Evolutionary conservation across 164 flowering plant genomes (phyloP).

Genomic region (Macadamia integrifolia): DNA sequence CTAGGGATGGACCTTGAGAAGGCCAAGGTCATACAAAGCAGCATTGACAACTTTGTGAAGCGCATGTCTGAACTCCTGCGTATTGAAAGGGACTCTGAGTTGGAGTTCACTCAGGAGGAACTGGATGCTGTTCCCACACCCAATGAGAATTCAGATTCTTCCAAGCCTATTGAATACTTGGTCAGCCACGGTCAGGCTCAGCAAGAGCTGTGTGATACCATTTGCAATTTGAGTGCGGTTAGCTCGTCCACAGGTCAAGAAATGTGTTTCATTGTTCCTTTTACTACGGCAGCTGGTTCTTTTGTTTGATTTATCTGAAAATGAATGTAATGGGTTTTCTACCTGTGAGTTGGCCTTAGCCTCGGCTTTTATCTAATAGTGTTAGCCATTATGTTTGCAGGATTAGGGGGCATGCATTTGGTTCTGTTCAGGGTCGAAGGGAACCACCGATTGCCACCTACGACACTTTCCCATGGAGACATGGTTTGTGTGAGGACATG

Average conservation of each 20-base stretch:
- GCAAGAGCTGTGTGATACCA: constrained; percentile 92
- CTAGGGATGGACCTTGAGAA: constrained; percentile 66
- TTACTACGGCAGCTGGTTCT: background rate
- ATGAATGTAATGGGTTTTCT: background rate
- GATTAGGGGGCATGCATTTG: constrained; percentile 92
- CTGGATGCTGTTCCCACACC: constrained; percentile 75
- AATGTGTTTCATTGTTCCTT: background rate
- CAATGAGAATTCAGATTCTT: constrained; percentile 39
- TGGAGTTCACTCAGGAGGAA: constrained; percentile 91
- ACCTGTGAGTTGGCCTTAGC: background rate
- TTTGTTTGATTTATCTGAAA: background rate
- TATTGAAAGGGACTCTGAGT: constrained; percentile 83
- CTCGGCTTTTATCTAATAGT: background rate
- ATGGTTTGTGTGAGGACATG: constrained; percentile 90
- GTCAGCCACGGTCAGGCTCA: constrained; percentile 89
- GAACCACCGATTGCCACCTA: constrained; percentile 80
- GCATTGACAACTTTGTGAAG: constrained; percentile 64
- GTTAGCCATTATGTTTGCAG: constrained; percentile 28
- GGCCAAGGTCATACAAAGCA: constrained; percentile 60
- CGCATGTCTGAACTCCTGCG: constrained; percentile 73
- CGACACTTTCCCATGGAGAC: constrained; percentile 90
- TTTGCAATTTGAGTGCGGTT: constrained; percentile 72
- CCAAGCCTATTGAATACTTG: constrained; percentile 76
- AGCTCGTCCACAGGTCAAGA: constrained; percentile 73
- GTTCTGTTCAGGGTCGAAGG: constrained; percentile 80